Percentiles rank a stretch among this genome's conserved stretches.
These are phyloP conservation scores for Microcera coccophila DNA, from an alignment of 2,329 filamentous ascomycete genomes.

Conservation along the genomic window DNA sequence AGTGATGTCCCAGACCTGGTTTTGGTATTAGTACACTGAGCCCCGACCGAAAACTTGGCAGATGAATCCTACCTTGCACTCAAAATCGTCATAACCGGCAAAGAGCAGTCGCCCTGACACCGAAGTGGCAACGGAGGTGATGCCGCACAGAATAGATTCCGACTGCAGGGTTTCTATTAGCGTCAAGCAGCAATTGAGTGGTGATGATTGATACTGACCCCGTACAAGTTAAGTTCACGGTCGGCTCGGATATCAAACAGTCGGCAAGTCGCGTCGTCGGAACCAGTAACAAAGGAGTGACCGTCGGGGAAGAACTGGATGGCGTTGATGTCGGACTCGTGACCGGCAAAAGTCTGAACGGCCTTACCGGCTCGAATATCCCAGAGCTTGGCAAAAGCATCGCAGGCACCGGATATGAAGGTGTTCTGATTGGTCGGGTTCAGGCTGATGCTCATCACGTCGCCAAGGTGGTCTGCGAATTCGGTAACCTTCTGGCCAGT, in stretches of 20 bases:
- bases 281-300: slow-evolving; percentile 96
- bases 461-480: slow-evolving; percentile 95
- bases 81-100: slow-evolving; percentile 97
- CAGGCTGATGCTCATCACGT: slow-evolving; percentile 99
- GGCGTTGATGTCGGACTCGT: slow-evolving; percentile 98
- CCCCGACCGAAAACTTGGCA: no score
- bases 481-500: slow-evolving; percentile 96
- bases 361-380: slow-evolving; percentile 98
- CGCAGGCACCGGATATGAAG: slow-evolving; percentile 98
- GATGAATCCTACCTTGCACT: slow-evolving; percentile 80
- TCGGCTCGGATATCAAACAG: slow-evolving; percentile 98
- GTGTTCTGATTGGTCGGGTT: slow-evolving; percentile 99
- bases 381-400: slow-evolving; percentile 98
- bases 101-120: slow-evolving; percentile 94
- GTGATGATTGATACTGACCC: slow-evolving; percentile 45
- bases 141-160: slow-evolving; percentile 94
- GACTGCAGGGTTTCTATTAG: slow-evolving; percentile 58
- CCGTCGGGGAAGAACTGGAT: slow-evolving; percentile 99
- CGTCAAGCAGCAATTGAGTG: slow-evolving; percentile 3
- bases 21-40: no score
- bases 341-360: slow-evolving; percentile 95
- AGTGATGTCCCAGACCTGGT: slow-evolving; percentile 93
- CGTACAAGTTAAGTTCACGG: slow-evolving; percentile 67
- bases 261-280: slow-evolving; percentile 94
- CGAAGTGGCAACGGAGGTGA: slow-evolving; percentile 96